Evolutionary conservation across 208 protist genomes (phyloP).

Genomic region (Acanthamoeba sp.): DNA sequence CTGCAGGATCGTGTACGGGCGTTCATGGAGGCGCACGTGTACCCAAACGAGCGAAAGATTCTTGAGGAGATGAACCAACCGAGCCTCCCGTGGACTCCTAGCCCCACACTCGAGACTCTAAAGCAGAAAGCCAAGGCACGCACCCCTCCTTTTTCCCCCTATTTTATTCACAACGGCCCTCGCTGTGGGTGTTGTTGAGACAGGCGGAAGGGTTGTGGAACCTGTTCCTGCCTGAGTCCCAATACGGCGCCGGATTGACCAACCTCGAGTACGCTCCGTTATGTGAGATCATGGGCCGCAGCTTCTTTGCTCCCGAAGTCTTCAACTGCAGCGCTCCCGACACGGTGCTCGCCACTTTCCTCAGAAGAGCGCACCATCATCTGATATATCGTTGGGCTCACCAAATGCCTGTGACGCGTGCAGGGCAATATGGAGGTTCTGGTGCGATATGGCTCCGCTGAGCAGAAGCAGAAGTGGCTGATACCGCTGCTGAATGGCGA

Average conservation of each 20-base stretch:
- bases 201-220: constrained; percentile 90
- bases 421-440: constrained; percentile 94
- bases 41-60: constrained; percentile 85
- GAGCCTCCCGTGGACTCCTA: constrained; percentile 65
- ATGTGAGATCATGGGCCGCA: constrained; percentile 86
- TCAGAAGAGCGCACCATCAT: too few relatives aligned
- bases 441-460: constrained; percentile 82
- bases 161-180: background rate
- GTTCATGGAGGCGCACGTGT: constrained; percentile 90
- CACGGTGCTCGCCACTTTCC: too few relatives aligned
- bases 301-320: constrained; percentile 84
- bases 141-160: background rate
- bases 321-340: constrained; percentile 88
- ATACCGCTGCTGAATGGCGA: constrained; percentile 88
- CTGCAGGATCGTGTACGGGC: constrained; percentile 65
- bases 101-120: constrained; percentile 86
- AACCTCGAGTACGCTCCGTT: constrained; percentile 89
- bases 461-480: constrained; percentile 89
- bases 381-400: background rate
- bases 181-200: background rate
- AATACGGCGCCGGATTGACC: constrained; percentile 79
- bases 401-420: constrained; percentile 44
- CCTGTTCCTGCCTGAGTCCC: constrained; percentile 89
- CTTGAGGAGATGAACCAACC: constrained; percentile 66
- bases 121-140: constrained; percentile 86